A percentile compares a stretch with the other conserved stretches of the same genome.
phyloP scores from a whole-genome alignment of 108 stramenopile genomes.

The Pelagomonas calceolata region DNA sequence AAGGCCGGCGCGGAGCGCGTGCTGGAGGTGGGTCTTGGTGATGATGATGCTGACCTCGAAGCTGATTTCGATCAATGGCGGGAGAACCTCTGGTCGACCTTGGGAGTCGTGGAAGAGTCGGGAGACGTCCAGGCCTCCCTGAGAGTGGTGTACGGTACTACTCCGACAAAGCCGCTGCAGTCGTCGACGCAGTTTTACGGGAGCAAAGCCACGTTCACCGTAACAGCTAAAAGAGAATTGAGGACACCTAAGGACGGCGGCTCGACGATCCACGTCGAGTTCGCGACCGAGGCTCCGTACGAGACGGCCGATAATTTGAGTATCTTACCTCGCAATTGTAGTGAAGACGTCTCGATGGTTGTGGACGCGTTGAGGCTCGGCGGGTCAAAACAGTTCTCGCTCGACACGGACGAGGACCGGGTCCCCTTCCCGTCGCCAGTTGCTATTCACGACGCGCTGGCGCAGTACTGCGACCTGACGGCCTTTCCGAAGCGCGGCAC shows the following conservation, averaged over 20 bases:
- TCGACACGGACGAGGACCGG: conserved; percentile 44
- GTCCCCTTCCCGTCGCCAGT: conserved; percentile 82
- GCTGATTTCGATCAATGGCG: conserved; percentile 94
- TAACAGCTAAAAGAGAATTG: conserved; percentile 59
- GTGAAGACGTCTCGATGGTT: conserved; percentile 53
- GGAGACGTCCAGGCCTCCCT: conserved; percentile 40
- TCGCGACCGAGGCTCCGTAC: conserved; percentile 66
- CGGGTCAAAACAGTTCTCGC: conserved; percentile 24
- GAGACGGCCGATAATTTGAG: conserved; percentile 91
- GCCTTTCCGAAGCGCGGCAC: conserved; percentile 68
- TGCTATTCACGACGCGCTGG: conserved; percentile 70
- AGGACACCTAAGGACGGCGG: conserved; percentile 54
- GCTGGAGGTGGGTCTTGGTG: conserved; percentile 65
- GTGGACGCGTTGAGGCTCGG: conserved; percentile 36
- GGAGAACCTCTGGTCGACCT: conserved; percentile 60
- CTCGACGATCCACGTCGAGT: conserved; percentile 85
- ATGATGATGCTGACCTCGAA: conserved; percentile 89
- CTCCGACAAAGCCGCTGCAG: not conserved
- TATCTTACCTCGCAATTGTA: conserved; percentile 69
- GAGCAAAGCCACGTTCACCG: conserved; percentile 55
- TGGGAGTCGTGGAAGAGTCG: conserved; percentile 21
- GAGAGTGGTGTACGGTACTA: conserved; percentile 34
- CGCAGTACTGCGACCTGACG: conserved; percentile 75
- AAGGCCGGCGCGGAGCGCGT: conserved; percentile 60
- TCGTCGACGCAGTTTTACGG: conserved; percentile 61